A percentile compares a stretch with the other conserved stretches of the same genome.
phyloP scores from a whole-genome alignment of 345 rosid species.

The Corymbia maculata region DNA sequence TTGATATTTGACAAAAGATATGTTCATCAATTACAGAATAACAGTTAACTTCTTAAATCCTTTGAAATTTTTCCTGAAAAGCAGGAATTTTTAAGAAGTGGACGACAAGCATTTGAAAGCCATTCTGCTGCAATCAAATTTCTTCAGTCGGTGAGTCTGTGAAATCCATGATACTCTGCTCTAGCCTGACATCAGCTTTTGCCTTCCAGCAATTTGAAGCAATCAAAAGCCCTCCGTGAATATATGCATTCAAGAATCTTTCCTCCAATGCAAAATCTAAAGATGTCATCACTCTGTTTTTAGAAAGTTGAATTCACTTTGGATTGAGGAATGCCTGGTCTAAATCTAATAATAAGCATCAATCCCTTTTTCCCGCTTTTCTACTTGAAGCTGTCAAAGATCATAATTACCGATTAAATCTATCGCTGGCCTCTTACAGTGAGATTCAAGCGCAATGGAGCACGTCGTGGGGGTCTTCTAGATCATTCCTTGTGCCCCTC shows the following conservation, averaged over 20 bases:
- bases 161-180: neutral
- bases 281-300: neutral
- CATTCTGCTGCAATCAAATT: neutral
- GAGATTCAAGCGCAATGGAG: neutral
- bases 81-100: neutral
- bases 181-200: neutral
- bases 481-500: slow-evolving; percentile 1
- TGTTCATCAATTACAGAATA: neutral
- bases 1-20: neutral
- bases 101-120: neutral
- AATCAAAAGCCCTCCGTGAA: neutral
- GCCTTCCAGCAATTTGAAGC: neutral
- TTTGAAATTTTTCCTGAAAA: neutral
- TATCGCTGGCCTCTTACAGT: neutral
- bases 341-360: neutral
- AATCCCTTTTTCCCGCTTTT: neutral
- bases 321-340: neutral
- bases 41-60: neutral
- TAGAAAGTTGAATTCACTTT: neutral
- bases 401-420: neutral
- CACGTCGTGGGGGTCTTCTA: neutral
- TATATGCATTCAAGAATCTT: neutral
- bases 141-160: neutral
- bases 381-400: neutral
- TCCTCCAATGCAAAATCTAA: neutral